Percentiles rank a stretch among this genome's conserved stretches.
Evolutionary conservation across 2,329 filamentous ascomycete species (phyloP).

Genomic region (Cylindrodendrum hubeiense): DNA sequence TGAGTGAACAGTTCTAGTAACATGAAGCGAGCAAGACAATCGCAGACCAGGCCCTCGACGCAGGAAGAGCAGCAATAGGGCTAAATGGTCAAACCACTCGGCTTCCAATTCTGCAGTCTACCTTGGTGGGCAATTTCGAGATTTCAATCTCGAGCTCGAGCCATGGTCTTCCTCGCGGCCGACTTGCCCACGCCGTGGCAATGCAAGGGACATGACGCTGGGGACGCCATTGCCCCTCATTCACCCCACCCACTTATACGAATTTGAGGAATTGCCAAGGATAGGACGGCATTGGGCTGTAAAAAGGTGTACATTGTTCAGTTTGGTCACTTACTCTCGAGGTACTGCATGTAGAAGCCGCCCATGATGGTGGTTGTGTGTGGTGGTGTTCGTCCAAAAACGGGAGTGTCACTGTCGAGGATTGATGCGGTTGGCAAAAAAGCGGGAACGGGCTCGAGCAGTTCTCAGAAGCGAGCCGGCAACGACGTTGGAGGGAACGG

Average conservation of each 20-base stretch:
- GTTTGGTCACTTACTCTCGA: conserved; percentile 74
- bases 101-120: background rate
- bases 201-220: conserved; percentile 43
- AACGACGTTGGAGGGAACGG: conserved; percentile 15
- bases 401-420: conserved; percentile 23
- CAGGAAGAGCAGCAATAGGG: conserved; percentile 49
- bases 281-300: conserved; percentile 32
- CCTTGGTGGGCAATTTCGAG: background rate
- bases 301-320: conserved; percentile 24
- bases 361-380: conserved; percentile 62
- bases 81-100: conserved; percentile 45
- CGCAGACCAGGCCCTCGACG: conserved; percentile 20
- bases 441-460: conserved; percentile 36
- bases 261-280: conserved; percentile 34
- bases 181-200: conserved; percentile 8
- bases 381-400: conserved; percentile 41
- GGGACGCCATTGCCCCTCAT: conserved; percentile 6
- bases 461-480: conserved; percentile 18
- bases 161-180: background rate
- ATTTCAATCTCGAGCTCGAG: background rate
- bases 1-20: background rate
- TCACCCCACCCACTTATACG: conserved; percentile 33
- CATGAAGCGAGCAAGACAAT: background rate
- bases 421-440: conserved; percentile 31
- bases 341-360: conserved; percentile 79